Conservation (phyloP, 139 green algal genomes). For the Micractinium conductrix region DNA sequence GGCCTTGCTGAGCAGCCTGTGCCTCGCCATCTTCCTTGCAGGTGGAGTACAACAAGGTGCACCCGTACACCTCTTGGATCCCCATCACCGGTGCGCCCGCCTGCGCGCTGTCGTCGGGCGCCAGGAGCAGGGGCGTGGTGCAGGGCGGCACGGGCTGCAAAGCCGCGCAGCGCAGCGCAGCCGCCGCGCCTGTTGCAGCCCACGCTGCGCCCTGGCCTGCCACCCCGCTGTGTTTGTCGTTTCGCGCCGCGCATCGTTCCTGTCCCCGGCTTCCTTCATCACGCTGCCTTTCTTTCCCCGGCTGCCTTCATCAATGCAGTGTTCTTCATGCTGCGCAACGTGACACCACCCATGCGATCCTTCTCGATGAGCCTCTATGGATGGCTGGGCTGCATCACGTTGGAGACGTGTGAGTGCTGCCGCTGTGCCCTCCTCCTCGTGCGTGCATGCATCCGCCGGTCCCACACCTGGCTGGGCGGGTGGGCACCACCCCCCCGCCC, state of each 20-base stretch:
- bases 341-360: conserved; percentile 75
- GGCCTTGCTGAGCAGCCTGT: background rate
- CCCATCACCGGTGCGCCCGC: conserved; percentile 78
- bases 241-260: background rate
- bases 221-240: background rate
- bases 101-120: too few species aligned
- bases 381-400: conserved; percentile 97
- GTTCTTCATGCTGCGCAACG: conserved; percentile 88
- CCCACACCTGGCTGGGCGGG: too few species aligned
- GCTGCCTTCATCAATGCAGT: conserved; percentile 16
- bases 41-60: conserved; percentile 91
- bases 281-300: too few species aligned
- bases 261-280: background rate
- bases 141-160: too few species aligned
- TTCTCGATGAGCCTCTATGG: conserved; percentile 81
- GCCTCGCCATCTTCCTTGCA: background rate
- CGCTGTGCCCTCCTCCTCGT: background rate
- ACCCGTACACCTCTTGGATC: conserved; percentile 97
- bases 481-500: too few species aligned
- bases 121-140: too few species aligned
- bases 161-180: too few species aligned
- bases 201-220: background rate
- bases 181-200: too few species aligned
- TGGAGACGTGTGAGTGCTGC: conserved; percentile 84
- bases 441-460: too few species aligned